Evolutionary conservation across 2,329 filamentous ascomycete species (phyloP).

Genomic region (Sphaerulina musiva): DNA sequence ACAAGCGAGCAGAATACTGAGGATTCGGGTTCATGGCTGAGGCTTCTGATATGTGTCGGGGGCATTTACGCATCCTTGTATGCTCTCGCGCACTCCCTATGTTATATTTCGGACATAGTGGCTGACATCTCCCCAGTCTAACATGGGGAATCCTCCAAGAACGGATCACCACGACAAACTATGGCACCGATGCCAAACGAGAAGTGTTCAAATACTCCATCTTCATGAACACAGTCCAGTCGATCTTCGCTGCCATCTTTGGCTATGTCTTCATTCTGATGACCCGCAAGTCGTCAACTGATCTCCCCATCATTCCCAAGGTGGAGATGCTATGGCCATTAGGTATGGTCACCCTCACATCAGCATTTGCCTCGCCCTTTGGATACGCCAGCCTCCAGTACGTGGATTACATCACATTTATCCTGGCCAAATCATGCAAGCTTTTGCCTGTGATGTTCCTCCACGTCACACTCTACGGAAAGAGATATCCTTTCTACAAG

Average conservation of each 20-base stretch:
- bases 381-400: constrained; percentile 88
- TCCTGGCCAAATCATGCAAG: constrained; percentile 97
- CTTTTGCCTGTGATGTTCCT: constrained; percentile 97
- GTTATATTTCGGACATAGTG: neutral
- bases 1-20: constrained; percentile 16
- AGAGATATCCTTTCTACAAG: constrained; percentile 88
- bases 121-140: constrained; percentile 47
- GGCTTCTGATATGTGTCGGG: constrained; percentile 78
- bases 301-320: constrained; percentile 67
- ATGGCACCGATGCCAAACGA: constrained; percentile 56
- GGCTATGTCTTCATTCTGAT: constrained; percentile 73
- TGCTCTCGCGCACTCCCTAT: constrained; percentile 14
- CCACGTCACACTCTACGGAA: constrained; percentile 84
- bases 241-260: constrained; percentile 73
- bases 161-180: constrained; percentile 87
- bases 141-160: constrained; percentile 97
- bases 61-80: constrained; percentile 98
- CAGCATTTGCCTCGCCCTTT: constrained; percentile 86
- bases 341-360: constrained; percentile 76
- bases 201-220: constrained; percentile 87
- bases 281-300: constrained; percentile 43
- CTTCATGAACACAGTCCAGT: constrained; percentile 94
- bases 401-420: constrained; percentile 97
- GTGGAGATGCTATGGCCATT: constrained; percentile 68
- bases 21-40: constrained; percentile 39